Conservation (phyloP, 2,329 filamentous ascomycete species). For the Diplodia sapinea region DNA sequence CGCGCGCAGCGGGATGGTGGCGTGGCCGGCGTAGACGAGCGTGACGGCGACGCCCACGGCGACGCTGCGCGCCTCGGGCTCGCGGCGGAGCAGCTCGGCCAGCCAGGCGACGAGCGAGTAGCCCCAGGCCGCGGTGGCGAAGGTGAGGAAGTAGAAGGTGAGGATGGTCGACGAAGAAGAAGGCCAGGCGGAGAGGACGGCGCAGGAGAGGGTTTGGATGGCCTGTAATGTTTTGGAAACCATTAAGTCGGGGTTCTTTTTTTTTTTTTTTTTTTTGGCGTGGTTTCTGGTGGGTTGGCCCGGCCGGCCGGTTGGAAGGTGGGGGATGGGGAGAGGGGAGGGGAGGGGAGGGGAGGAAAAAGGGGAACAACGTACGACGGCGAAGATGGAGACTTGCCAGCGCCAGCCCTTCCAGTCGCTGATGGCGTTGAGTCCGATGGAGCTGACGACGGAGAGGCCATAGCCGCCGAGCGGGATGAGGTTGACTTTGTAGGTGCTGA, state of each 20-base stretch:
- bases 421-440: conserved; percentile 33
- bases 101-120: conserved; percentile 33
- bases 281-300: no score
- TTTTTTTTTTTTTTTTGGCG: no score
- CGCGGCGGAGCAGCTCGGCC: conserved; percentile 31
- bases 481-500: conserved; percentile 33
- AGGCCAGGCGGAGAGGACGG: conserved; percentile 31
- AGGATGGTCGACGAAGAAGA: conserved; percentile 29
- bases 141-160: conserved; percentile 34
- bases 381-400: conserved; percentile 32
- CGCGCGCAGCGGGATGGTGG: conserved; percentile 33
- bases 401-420: conserved; percentile 33
- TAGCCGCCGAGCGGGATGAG: conserved; percentile 34
- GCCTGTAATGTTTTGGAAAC: neutral
- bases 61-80: conserved; percentile 33
- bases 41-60: conserved; percentile 28
- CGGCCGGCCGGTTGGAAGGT: neutral
- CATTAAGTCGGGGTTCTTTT: no score
- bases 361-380: conserved; percentile 4
- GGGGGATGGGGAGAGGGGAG: no score
- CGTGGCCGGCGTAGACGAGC: conserved; percentile 31
- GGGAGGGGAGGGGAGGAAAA: no score
- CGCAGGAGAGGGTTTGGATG: conserved; percentile 22
- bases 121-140: conserved; percentile 32
- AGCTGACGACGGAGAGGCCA: conserved; percentile 29